Base-by-base conservation (phyloP, 177 flowering plant species). In the Vitis hybrid region DNA sequence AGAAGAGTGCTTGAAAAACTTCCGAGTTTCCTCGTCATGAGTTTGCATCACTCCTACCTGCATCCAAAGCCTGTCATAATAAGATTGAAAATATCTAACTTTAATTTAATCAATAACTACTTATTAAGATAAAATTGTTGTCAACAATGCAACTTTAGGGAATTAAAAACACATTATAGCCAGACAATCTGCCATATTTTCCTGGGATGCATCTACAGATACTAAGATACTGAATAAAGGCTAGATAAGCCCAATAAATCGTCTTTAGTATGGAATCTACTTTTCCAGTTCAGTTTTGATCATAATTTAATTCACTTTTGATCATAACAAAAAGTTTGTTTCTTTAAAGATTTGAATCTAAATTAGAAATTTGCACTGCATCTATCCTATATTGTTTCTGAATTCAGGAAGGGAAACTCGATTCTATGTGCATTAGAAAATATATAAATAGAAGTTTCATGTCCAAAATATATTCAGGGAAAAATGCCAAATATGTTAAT, bases 11-110 rank as follows among this genome's bases (percentile, higher is more conserved):
- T 93, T 95, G 82, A 93, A 95, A 75, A 93, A 95, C 79, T 87
- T 93, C 55, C 89, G 77, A 2, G 97, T 95, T 76, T 93, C 97
- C 80, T 95, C 98, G 75, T 93, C 99, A 75, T 95, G 99, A 60
- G 98, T 95, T 74, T 84, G 85, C 99, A 95, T 95, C 70, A 95
- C 90, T 74, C 99, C 99, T 52, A 15, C 75, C 99, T 95, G 92
- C 86, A 89, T 18, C 51, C 66, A 75, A 60, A 67, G 64, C 49
- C 74, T 56, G 18, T 19, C 61, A 62, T 19, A 33, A 65, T 12
- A 31, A 33, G 48, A 57, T 51, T 49, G 5, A 19, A 52, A 31
- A 60, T 2, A 19, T 19, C n/a, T 18, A 21, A 39, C 45, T 14
- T 22, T 10, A 61, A 11, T 5, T 12, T 15, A 31, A 15, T 33